phyloP scores from a whole-genome alignment of 805 yeast species.

The Pichia deserticola region DNA sequence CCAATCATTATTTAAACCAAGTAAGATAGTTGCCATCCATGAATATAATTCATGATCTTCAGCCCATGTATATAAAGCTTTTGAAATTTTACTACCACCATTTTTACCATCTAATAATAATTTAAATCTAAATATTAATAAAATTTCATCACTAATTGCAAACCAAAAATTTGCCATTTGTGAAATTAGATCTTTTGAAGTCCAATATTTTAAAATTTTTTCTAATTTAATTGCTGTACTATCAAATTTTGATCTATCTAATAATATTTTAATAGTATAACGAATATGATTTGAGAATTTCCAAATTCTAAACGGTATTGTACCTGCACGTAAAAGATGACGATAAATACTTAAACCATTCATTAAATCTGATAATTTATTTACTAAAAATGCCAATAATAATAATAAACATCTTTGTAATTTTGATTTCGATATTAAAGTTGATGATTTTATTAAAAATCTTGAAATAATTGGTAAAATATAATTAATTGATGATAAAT shows the following conservation, averaged over 20 bases:
- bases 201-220: slow-evolving; percentile 25
- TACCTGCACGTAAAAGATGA: slow-evolving; percentile 64
- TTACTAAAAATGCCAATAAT: slow-evolving; percentile 4
- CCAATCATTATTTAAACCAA: slow-evolving; percentile 48
- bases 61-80: slow-evolving; percentile 31
- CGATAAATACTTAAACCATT: slow-evolving; percentile 49
- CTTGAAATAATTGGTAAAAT: background rate
- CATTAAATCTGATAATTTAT: slow-evolving; percentile 13
- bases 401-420: background rate
- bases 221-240: slow-evolving; percentile 15
- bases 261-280: slow-evolving; percentile 14
- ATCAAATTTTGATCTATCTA: slow-evolving; percentile 6
- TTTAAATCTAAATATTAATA: slow-evolving; percentile 52
- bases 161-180: slow-evolving; percentile 55
- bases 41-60: slow-evolving; percentile 52
- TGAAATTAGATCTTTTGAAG: slow-evolving; percentile 40
- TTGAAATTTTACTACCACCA: slow-evolving; percentile 20
- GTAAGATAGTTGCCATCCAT: slow-evolving; percentile 61
- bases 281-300: slow-evolving; percentile 30
- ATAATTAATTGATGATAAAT: background rate
- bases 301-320: slow-evolving; percentile 52
- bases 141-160: slow-evolving; percentile 56
- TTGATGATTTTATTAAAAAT: background rate
- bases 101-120: slow-evolving; percentile 37
- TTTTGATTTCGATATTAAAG: background rate